phyloP scores from a whole-genome alignment of 2,329 filamentous ascomycete genomes.

The Xylaria sp. region DNA sequence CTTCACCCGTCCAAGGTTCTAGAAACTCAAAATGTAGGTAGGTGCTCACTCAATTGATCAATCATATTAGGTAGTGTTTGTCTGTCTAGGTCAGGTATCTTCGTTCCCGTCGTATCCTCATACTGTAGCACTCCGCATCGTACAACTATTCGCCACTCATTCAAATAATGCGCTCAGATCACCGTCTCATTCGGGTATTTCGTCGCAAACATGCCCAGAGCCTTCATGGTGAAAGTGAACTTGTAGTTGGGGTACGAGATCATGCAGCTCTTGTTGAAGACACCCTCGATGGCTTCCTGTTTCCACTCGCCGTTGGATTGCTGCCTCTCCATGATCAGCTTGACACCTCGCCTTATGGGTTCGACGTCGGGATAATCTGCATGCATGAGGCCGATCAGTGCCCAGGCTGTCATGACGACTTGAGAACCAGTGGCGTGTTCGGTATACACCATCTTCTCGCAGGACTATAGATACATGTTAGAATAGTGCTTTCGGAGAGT shows the following conservation, averaged over 20 bases:
- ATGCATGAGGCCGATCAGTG: constrained; percentile 81
- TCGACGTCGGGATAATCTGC: constrained; percentile 81
- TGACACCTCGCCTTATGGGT: constrained; percentile 77
- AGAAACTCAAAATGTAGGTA: not conserved
- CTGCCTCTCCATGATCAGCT: constrained; percentile 85
- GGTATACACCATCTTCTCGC: constrained; percentile 78
- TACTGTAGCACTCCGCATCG: not conserved
- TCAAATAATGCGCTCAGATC: constrained; percentile 36
- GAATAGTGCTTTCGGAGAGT: not conserved
- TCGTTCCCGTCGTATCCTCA: constrained; percentile 7
- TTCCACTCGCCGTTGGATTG: constrained; percentile 91
- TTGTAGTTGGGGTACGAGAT: constrained; percentile 99
- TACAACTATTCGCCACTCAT: not conserved
- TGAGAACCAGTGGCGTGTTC: constrained; percentile 81
- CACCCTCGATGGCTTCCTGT: constrained; percentile 95
- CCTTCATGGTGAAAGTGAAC: constrained; percentile 94
- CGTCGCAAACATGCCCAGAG: constrained; percentile 86
- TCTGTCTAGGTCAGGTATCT: constrained; percentile 2
- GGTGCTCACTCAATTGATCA: not conserved
- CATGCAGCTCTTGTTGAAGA: constrained; percentile 99
- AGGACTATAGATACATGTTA: constrained; percentile 63
- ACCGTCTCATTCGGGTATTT: constrained; percentile 74
- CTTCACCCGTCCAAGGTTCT: too few species aligned
- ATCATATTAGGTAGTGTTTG: not conserved
- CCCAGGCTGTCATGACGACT: constrained; percentile 96